phyloP scores from a whole-genome alignment of 2,329 filamentous ascomycete genomes.

The Fusarium ramigenum region DNA sequence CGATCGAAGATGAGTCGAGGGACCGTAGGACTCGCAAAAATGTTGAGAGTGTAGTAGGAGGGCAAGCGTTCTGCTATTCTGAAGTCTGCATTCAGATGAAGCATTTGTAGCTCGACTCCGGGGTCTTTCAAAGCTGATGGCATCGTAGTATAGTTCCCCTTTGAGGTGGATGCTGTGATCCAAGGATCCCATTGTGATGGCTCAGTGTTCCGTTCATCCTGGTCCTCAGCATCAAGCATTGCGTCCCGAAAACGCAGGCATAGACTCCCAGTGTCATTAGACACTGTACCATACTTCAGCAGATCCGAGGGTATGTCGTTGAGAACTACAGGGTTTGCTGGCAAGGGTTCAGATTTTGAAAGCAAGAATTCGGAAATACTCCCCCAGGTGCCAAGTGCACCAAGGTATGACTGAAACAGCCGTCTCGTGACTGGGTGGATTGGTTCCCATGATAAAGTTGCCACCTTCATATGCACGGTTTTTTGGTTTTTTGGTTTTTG shows the following conservation, averaged over 20 bases:
- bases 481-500: not conserved
- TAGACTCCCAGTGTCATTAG: not conserved
- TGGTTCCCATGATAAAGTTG: not conserved
- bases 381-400: not conserved
- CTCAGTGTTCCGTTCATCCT: not conserved
- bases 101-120: not conserved
- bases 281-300: not conserved
- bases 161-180: not conserved
- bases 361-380: not conserved
- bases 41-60: not conserved
- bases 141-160: not conserved
- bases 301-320: not conserved
- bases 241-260: not conserved
- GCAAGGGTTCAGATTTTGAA: not conserved
- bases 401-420: not conserved
- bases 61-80: not conserved
- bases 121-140: not conserved
- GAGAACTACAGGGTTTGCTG: not conserved
- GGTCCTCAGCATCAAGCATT: not conserved
- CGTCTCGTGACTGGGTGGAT: not conserved
- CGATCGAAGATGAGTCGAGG: not conserved
- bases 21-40: not conserved
- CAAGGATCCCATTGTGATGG: not conserved
- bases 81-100: not conserved
- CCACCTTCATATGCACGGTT: not conserved